Evolutionary conservation across 2,329 filamentous ascomycete species (phyloP), one percentile per base, ranked within the genome.

Genomic region (Fusarium pseudoanthophilum): DNA sequence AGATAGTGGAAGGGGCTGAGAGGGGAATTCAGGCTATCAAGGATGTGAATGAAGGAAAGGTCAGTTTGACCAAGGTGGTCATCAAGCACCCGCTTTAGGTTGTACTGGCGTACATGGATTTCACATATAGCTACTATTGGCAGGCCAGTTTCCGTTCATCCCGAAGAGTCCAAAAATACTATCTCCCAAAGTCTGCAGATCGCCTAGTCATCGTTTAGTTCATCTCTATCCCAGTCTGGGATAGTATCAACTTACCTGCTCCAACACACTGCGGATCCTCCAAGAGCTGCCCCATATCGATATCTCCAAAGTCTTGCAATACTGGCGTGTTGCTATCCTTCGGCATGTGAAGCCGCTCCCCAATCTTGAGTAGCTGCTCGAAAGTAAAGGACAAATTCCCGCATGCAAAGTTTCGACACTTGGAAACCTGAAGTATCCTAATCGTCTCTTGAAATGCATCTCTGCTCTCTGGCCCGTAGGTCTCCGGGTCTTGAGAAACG

Each of bases 201-300:
- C 51, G 7, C 14, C 51, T 55, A 18, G 3, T 30, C 2, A 18
- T 11, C 28, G 1, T 13, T 18, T 18, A 49, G 15, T 49, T 11
- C 14, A 4, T 15, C 20, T 21, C 14, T 18, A n/a, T n/a, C 21
- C 18, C 3, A 11, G 4, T n/a, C 7, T 21, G 3, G 14, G 26
- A n/a, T 2, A 7, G 1, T 2, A 11, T 30, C 2, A 15, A 30
- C 51, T 20, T 24, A 55, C 52, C 14, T 4, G 4, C 5, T 2
- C 7, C 20, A 14, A 5, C 36, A 18, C 26, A 30, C 7, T 55
- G 11, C 1, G 52, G 5, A 24, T 30, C 26, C 4, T 4, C 26
- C 36, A 55, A 14, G 3, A 55, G 34, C 15, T 30, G 52, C 5
- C 52, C 36, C 36, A 55, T 37, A 18, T 40, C 36, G 1, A 30